Base-by-base conservation (phyloP, 495 filamentous ascomycete species). In the Stereocaulon alpinum region DNA sequence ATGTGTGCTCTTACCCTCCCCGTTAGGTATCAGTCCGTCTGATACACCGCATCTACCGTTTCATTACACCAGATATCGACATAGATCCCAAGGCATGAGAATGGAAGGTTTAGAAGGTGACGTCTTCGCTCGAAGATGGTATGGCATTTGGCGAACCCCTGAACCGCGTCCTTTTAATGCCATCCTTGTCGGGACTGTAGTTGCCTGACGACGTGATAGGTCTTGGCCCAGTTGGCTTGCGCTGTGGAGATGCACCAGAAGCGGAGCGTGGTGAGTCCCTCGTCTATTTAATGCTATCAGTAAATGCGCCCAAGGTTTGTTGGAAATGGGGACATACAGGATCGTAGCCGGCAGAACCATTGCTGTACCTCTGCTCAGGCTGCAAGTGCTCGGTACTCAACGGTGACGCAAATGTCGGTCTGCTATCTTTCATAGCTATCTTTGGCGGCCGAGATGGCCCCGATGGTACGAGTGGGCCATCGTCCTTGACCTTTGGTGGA, bases 211-310 rank as follows among this genome's bases (percentile, higher is more conserved):
- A 75, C 10, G 72, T 75, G 30, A 78, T 70, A 10, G 79, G 79
- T 49, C 79, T 75, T 48, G 79, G 79, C 10, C 79, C 79, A 17
- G 79, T 81, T 41, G 78, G 79, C 64, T 81, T 82, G 52, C 79
- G 77, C 40, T 77, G 77, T 6, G 76, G 72, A n/a, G 66, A 69
- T 49, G 63, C 66, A 48, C 67, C 66, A 11, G 72, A 72, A 40
- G 74, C 64, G 9, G 73, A 73, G 41, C 70, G 72, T 17, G 61
- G 63, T 60, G 77, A 72, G n/a, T 68, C 69, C 27, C 55, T 64
- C 18, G 61, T 51, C 61, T 65, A 20, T 2, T 53, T 24, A 27
- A 58, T 18, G 12, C 34, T 42, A 24, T 62, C 58, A 61, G 57
- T 50, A 10, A 6, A 11, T 27, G 10, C 0, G 11, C 15, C 17